Base-by-base conservation (phyloP, 257 asterid species). In the Coffea eugenioides region DNA sequence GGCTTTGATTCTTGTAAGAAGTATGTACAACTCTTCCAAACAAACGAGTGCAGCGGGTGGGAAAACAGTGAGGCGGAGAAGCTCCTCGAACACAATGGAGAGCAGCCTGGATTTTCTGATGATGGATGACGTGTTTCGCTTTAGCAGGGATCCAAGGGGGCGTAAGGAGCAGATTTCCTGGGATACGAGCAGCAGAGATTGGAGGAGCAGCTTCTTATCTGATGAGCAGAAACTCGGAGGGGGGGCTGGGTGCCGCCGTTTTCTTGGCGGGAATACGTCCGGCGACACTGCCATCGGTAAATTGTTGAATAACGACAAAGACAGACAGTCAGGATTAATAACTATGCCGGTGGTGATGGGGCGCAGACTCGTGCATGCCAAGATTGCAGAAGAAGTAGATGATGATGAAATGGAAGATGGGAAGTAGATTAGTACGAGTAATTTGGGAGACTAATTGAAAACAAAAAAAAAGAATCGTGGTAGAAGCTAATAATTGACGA, bases 41-140 rank as follows among this genome's bases (percentile, higher is more conserved):
- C 99, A 95, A 77, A 92, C 66, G 13, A 90, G 81, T 25, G 98
- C 94, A 1, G 98, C 90, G 69, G 93, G 90, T 18, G 97, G 91
- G 34, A 88, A 84, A 75, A 41, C 45, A 34, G 12, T 87, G 10
- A 48, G 12, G 52, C 16, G 89, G 34, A 90, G 88, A 20, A 93
- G 90, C 51, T 93, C 98, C 73, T 92, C 93, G 36, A 95, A 89
- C 1, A 95, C 82, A 5, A 92, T 67, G 12, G 92, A 88, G 73
- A 95, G 86, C 74, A 90, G 81, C 87, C 89, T 83, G 41, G 93
- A 80, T 81, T 88, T 95, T 34, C 98, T 77, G 62, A 88, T 89
- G 14, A 89, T 74, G 0, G 98, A 89, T 0, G 90, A 88, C 0
- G 94, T 88, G 80, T 75, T 87, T 75, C 76, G 82, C 82, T 76